Percentiles rank a stretch among this genome's conserved stretches.
phyloP scores from a whole-genome alignment of 2,329 filamentous ascomycete species.

The Scorias spongiosa region DNA sequence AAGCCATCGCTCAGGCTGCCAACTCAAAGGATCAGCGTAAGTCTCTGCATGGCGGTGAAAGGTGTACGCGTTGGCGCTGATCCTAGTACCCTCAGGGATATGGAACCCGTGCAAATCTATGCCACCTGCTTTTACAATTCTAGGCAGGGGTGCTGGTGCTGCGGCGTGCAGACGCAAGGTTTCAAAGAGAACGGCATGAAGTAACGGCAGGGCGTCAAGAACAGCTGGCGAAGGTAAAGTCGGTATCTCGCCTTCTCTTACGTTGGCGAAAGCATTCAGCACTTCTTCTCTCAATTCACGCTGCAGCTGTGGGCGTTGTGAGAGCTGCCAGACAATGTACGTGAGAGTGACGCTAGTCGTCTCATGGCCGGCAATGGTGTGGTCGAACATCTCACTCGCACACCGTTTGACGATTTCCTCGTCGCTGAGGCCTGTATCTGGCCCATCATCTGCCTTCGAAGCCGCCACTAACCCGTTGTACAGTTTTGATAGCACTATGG shows the following conservation, averaged over 20 bases:
- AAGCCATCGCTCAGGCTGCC: constrained; percentile 25
- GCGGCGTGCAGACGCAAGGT: constrained; percentile 42
- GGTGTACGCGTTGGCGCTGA: constrained; percentile 27
- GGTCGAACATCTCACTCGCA: constrained; percentile 56
- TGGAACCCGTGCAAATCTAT: constrained; percentile 7
- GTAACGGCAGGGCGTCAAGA: constrained; percentile 31
- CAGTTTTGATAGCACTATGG: constrained; percentile 41
- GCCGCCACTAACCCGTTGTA: constrained; percentile 17
- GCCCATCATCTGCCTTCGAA: constrained; percentile 11
- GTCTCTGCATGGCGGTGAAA: constrained; percentile 28
- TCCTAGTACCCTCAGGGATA: constrained; percentile 22
- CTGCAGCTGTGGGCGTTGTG: constrained; percentile 5
- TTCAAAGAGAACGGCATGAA: constrained; percentile 43
- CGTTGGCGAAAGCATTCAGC: neutral
- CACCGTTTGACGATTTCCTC: constrained; percentile 25
- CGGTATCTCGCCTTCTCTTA: neutral
- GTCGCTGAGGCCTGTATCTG: neutral
- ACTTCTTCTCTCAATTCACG: constrained; percentile 6
- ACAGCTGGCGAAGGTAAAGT: constrained; percentile 1
- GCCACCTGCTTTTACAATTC: constrained; percentile 28
- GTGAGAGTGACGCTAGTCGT: constrained; percentile 52
- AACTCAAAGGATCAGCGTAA: constrained; percentile 23
- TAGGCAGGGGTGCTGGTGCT: constrained; percentile 43
- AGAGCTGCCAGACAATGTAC: constrained; percentile 40
- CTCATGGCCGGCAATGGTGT: constrained; percentile 59